These are phyloP conservation scores for Aureobasidium vineae DNA, from an alignment of 2,329 filamentous ascomycete genomes.

Conservation along the genomic window DNA sequence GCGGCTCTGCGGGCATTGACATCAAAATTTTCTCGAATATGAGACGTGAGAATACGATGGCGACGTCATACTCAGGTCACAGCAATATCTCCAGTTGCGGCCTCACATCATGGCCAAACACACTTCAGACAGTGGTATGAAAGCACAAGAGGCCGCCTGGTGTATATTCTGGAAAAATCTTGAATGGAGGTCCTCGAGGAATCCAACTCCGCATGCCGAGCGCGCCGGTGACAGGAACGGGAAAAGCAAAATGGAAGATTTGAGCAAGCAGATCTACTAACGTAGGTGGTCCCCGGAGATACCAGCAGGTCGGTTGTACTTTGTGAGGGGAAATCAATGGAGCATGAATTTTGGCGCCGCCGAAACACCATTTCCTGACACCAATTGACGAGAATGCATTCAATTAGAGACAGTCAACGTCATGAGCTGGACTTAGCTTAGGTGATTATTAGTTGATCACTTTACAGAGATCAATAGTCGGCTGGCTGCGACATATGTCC, in stretches of 20 bases:
- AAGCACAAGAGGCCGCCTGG: background rate
- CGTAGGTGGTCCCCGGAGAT: background rate
- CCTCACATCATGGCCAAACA: background rate
- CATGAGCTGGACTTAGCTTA: conserved; percentile 6
- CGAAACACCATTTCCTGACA: background rate
- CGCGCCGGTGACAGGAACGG: background rate
- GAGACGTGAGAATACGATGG: background rate
- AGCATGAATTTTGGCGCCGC: background rate
- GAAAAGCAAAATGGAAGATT: conserved; percentile 15
- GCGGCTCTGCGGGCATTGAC: conserved; percentile 20
- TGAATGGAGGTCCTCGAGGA: background rate
- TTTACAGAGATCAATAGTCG: conserved; percentile 5
- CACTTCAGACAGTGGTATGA: no score
- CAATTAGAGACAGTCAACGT: background rate
- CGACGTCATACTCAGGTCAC: conserved; percentile 3
- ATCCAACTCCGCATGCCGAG: background rate
- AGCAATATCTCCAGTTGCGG: background rate
- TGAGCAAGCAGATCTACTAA: conserved; percentile 9
- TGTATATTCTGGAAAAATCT: no score
- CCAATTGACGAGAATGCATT: background rate
- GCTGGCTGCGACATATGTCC: conserved; percentile 15
- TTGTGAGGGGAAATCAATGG: conserved; percentile 1
- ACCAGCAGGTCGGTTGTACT: conserved; percentile 14
- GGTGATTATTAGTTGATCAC: background rate
- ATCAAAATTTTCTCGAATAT: conserved; percentile 6